A percentile compares a stretch with the other conserved stretches of the same genome.
Conservation (phyloP, 345 rosid genomes). For the Turnera subulata region DNA sequence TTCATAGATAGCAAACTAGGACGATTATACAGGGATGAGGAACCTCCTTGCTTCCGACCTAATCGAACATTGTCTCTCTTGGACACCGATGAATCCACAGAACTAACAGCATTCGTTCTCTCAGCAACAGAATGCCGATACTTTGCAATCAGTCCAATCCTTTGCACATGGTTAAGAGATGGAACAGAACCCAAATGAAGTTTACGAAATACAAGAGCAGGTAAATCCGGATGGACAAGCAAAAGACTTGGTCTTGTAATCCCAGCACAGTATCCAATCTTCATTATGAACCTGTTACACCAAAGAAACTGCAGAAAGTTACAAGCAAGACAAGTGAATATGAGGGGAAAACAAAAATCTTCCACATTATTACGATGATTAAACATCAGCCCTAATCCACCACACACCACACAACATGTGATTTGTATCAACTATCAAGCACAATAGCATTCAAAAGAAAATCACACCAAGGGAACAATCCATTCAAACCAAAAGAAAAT, state of each 20-base stretch:
- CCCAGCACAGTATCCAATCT: conserved; percentile 48
- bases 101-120: conserved; percentile 41
- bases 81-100: conserved; percentile 35
- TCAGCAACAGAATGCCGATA: conserved; percentile 41
- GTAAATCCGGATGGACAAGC: conserved; percentile 54
- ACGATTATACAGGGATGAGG: conserved; percentile 62
- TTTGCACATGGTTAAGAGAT: conserved; percentile 25
- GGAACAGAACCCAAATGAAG: conserved; percentile 23
- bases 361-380: no score
- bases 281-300: conserved; percentile 30
- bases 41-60: conserved; percentile 36
- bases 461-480: no score
- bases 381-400: no score
- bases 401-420: no score
- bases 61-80: conserved; percentile 21
- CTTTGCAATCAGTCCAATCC: conserved; percentile 26
- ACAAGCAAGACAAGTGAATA: not conserved
- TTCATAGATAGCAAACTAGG: conserved; percentile 72
- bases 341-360: no score
- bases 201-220: conserved; percentile 32
- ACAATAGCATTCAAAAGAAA: no score
- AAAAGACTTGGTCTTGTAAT: conserved; percentile 49
- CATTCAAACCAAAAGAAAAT: no score
- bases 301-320: conserved; percentile 24
- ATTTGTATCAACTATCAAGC: no score